phyloP scores from a whole-genome alignment of 2,329 filamentous ascomycete genomes.

The Penicillium concentricum region DNA sequence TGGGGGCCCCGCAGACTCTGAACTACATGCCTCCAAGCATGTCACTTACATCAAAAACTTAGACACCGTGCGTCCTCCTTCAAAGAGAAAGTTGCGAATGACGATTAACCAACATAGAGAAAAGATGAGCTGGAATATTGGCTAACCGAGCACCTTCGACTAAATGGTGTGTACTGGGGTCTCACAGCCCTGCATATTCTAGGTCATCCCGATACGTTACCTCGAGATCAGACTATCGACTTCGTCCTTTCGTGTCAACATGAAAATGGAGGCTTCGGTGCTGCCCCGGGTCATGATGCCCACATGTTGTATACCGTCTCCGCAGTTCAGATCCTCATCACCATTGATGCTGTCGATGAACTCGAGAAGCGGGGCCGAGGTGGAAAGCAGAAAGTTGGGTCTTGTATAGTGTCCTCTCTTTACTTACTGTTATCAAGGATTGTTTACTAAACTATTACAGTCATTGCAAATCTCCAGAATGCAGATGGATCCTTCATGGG shows the following conservation, averaged over 20 bases:
- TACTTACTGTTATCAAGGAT: slow-evolving; percentile 1
- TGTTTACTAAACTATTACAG: slow-evolving; percentile 43
- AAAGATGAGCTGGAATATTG: slow-evolving; percentile 97
- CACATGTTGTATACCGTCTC: slow-evolving; percentile 97
- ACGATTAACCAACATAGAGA: slow-evolving; percentile 55
- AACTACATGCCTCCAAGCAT: slow-evolving; percentile 64
- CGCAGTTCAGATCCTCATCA: slow-evolving; percentile 88
- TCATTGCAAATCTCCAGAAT: slow-evolving; percentile 81
- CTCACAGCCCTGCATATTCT: slow-evolving; percentile 85
- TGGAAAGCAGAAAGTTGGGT: slow-evolving; percentile 70
- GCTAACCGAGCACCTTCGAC: slow-evolving; percentile 91
- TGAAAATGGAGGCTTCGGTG: slow-evolving; percentile 85
- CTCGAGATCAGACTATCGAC: slow-evolving; percentile 75
- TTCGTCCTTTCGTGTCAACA: slow-evolving; percentile 96
- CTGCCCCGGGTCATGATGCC: slow-evolving; percentile 89
- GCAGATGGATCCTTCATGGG: slow-evolving; percentile 85
- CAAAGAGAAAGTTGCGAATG: slow-evolving; percentile 6
- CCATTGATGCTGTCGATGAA: slow-evolving; percentile 78
- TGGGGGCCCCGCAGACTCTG: slow-evolving; percentile 47
- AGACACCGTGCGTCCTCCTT: slow-evolving; percentile 66
- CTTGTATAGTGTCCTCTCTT: slow-evolving; percentile 60
- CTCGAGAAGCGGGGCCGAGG: slow-evolving; percentile 68
- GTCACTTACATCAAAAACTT: slow-evolving; percentile 91
- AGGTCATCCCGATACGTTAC: slow-evolving; percentile 74
- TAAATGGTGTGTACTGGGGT: slow-evolving; percentile 97